Conservation (phyloP, 345 rosid genomes). For the Gossypium raimondii region DNA sequence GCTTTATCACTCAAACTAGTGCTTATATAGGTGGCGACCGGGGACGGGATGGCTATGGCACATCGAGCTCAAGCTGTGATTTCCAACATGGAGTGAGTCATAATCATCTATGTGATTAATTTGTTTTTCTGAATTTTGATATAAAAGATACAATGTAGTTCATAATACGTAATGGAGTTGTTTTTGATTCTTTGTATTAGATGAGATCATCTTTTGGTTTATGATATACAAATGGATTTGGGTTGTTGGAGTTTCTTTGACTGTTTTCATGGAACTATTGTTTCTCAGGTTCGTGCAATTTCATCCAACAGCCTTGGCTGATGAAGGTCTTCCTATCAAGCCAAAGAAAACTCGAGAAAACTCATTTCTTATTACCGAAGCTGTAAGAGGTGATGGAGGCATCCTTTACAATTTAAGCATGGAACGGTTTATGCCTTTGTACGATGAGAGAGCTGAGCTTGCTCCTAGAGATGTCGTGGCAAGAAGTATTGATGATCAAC, state of each 20-base stretch:
- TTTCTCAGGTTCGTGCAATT: slow-evolving; percentile 85
- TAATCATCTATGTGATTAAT: neutral
- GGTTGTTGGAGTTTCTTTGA: neutral
- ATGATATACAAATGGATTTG: neutral
- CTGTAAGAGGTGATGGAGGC: slow-evolving; percentile 71
- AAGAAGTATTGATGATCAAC: slow-evolving; percentile 93
- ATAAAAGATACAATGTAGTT: neutral
- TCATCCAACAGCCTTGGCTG: slow-evolving; percentile 98
- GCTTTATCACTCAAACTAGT: neutral
- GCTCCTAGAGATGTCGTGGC: slow-evolving; percentile 98
- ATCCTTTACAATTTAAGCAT: slow-evolving; percentile 70
- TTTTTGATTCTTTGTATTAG: neutral
- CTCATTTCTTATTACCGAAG: slow-evolving; percentile 90
- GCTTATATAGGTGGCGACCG: slow-evolving; percentile 72
- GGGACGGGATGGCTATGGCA: slow-evolving; percentile 98
- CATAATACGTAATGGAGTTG: too few species aligned
- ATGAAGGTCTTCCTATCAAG: slow-evolving; percentile 83
- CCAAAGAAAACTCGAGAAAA: slow-evolving; percentile 61
- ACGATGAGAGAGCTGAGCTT: slow-evolving; percentile 88
- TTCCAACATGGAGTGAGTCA: slow-evolving; percentile 95
- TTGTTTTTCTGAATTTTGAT: neutral
- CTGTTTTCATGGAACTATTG: slow-evolving; percentile 10
- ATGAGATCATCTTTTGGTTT: slow-evolving; percentile 3
- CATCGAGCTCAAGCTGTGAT: slow-evolving; percentile 93
- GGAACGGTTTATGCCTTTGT: slow-evolving; percentile 89